Evolutionary conservation across 257 asterid species (phyloP), one percentile per base, ranked within the genome.

Genomic region (Penstemon newberryi): DNA sequence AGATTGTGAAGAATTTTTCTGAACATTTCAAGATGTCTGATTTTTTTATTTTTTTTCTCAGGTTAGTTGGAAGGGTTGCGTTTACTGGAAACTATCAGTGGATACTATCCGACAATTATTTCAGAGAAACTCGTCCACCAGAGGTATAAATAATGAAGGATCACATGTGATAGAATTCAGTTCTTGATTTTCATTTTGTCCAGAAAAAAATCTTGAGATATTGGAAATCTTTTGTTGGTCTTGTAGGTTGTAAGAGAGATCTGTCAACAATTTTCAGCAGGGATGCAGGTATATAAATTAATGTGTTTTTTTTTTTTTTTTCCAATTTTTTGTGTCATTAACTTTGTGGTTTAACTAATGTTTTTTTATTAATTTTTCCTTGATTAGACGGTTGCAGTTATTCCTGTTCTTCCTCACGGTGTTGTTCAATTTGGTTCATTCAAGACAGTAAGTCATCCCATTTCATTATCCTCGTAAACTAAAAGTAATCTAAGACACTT

Each of bases 401-500:
- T 89, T 51, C 96, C 95, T 7, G 91, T 87, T 69, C 89, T 87
- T 73, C 95, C 95, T 41, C 88, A 87, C 57, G 96, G 96, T 11
- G 89, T 87, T 72, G 78, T 89, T 73, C 96, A 87, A 78, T 80
- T 87, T 78, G 95, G 95, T 72, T 89, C 96, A 38, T 60, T 42
- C 77, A 61, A 80, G 67, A 46, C 60, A 12, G 96, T 76, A 75
- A 77, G 88, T 78, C 60, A 53, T 39, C 62, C 45, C 64, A 69
- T 8, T 54, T 60, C 5, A n/a, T 25, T 39, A 51, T 57, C 67
- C 72, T n/a, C 45, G 53, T 60, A 0, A 46, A 43, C 69, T 56
- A 51, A 41, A 41, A 42, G 0, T 5, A 12, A 51, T 42, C 39
- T 8, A 38, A 55, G 13, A 39, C 8, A 63, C 37, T 15, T 15